Evolutionary conservation across 1,139 yeast species (phyloP).

Genomic region (Trichomonascaceae sp.): DNA sequence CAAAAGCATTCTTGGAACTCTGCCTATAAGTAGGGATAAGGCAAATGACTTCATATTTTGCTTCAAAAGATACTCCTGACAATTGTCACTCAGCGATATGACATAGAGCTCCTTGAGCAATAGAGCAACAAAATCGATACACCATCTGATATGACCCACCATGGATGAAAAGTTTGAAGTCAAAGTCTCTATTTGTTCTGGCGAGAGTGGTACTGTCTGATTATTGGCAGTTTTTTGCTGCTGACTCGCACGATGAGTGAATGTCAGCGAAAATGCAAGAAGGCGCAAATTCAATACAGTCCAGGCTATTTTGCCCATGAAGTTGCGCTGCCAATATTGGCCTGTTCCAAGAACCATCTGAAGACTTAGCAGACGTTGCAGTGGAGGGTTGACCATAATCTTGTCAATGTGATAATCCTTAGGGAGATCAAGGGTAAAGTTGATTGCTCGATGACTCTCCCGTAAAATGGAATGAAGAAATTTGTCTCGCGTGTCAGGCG

Average conservation of each 20-base stretch:
- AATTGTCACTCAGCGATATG: slow-evolving; percentile 20
- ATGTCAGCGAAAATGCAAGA: slow-evolving; percentile 68
- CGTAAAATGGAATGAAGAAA: slow-evolving; percentile 39
- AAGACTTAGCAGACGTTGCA: slow-evolving; percentile 53
- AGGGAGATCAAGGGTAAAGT: slow-evolving; percentile 60
- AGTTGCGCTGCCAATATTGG: slow-evolving; percentile 39
- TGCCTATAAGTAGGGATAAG: slow-evolving; percentile 42
- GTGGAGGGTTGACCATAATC: slow-evolving; percentile 63
- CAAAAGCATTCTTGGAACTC: slow-evolving; percentile 64
- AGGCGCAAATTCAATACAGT: slow-evolving; percentile 62
- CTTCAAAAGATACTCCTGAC: slow-evolving; percentile 7
- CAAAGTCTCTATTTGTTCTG: slow-evolving; percentile 48
- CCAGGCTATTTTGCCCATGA: slow-evolving; percentile 59
- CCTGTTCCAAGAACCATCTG: slow-evolving; percentile 64
- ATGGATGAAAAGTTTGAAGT: slow-evolving; percentile 54
- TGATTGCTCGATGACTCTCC: slow-evolving; percentile 65
- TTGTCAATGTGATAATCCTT: slow-evolving; percentile 63
- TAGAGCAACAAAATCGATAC: slow-evolving; percentile 60
- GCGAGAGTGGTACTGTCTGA: slow-evolving; percentile 12
- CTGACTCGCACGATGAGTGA: slow-evolving; percentile 46
- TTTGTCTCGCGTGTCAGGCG: slow-evolving; percentile 10
- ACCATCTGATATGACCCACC: slow-evolving; percentile 74
- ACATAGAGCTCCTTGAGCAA: slow-evolving; percentile 57
- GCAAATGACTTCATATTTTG: slow-evolving; percentile 23
- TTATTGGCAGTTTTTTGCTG: slow-evolving; percentile 14